Percentiles rank a stretch among this genome's conserved stretches.
Conservation (phyloP, 2,329 filamentous ascomycete species). For the Exophiala sideris region DNA sequence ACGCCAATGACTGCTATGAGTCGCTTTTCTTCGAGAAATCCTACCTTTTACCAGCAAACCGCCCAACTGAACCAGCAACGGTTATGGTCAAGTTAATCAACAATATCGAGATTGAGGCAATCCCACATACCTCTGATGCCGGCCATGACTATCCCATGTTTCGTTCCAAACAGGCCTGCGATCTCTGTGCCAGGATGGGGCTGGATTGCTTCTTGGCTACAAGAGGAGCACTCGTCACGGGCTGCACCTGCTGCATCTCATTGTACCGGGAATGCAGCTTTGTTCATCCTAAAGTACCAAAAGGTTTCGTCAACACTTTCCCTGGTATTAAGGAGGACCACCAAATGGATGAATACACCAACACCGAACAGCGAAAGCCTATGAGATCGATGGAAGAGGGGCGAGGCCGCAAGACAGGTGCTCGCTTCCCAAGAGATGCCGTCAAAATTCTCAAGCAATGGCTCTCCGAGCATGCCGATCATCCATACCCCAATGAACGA, state of each 20-base stretch:
- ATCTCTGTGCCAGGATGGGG: constrained; percentile 46
- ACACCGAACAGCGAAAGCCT: constrained; percentile 38
- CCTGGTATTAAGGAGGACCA: constrained; percentile 43
- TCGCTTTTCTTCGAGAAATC: constrained; percentile 42
- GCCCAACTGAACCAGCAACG: constrained; percentile 25
- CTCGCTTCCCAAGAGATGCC: constrained; percentile 75
- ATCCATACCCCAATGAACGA: constrained; percentile 84
- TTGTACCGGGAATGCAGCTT: constrained; percentile 49
- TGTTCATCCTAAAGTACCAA: constrained; percentile 40
- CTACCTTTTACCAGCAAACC: constrained; percentile 38
- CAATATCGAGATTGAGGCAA: constrained; percentile 28
- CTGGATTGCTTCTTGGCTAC: constrained; percentile 47
- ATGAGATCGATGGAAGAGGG: constrained; percentile 42
- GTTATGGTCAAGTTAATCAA: constrained; percentile 29
- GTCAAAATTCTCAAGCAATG: constrained; percentile 79
- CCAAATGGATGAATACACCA: constrained; percentile 32
- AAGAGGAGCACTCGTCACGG: constrained; percentile 42
- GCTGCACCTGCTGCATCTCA: constrained; percentile 48
- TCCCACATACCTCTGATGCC: constrained; percentile 24
- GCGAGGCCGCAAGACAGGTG: constrained; percentile 60
- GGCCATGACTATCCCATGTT: constrained; percentile 42
- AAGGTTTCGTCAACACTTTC: constrained; percentile 43
- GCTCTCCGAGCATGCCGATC: constrained; percentile 73
- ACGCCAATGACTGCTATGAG: constrained; percentile 37
- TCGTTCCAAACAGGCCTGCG: constrained; percentile 44